Base-by-base conservation (phyloP, 345 rosid species). In the Gossypium australe region DNA sequence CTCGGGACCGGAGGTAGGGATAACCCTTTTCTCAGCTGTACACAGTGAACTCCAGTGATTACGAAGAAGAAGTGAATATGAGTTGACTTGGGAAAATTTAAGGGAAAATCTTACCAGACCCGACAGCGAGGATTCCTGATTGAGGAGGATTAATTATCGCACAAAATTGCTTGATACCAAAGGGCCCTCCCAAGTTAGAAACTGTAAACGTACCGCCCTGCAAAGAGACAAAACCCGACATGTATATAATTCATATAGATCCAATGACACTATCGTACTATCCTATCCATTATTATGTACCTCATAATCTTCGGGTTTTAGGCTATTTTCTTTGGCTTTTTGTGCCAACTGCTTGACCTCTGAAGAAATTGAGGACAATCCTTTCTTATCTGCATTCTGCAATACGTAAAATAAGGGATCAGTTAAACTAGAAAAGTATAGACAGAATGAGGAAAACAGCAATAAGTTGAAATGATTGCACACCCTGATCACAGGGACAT, bases 191-290 rank as follows among this genome's bases (percentile, higher is more conserved):
- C 86, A 95, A 84, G 84, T 95, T 95, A 66, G 99, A 88, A 29
- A 95, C 96, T 11, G 97, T 89, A 71, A 95, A 95, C 22, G 99
- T 93, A 71, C 99, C 99, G 80, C 98, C 97, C 97, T 95, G 93
- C 49, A 81, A 78, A 67, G 11, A 57, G 14, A 13, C 41, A 65
- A 80, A 75, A 67, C 13, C 49, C 38, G 5, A 68, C 17, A 59
- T 79, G 34, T 3, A 51, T 1, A 67, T 78, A 57, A 17, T 70
- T 45, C 60, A 16, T 13, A 44, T 27, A 9, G 1, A 2, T 10
- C 45, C 77, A 22, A 45, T 12, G 56, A 78, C 41, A 34, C 10
- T 24, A 48, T 16, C 51, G n/a, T 43, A 60, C 52, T 12, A 55
- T 29, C 71, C 47, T 16, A 55, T 24, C 71, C 18, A 41, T 45